A percentile compares a stretch with the other conserved stretches of the same genome.
These are phyloP conservation scores for Scheffersomyces coipomensis DNA, from an alignment of 805 yeast genomes.

Conservation along the genomic window DNA sequence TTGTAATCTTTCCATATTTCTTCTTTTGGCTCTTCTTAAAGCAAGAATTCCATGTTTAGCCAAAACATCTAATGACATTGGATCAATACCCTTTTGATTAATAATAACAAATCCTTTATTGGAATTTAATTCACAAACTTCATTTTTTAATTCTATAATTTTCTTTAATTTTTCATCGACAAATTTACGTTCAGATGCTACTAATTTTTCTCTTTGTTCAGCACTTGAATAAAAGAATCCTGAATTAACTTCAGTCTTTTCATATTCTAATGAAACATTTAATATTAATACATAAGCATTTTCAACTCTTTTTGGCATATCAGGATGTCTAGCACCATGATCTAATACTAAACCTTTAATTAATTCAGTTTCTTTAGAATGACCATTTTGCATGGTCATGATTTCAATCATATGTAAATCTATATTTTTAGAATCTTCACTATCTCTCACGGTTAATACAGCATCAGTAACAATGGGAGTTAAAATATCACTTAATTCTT, in stretches of 20 bases:
- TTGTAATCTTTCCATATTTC: slow-evolving; percentile 98
- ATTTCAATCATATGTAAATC: slow-evolving; percentile 98
- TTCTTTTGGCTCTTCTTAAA: slow-evolving; percentile 94
- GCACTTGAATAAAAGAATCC: slow-evolving; percentile 93
- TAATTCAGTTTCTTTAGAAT: slow-evolving; percentile 78
- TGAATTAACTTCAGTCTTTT: slow-evolving; percentile 95
- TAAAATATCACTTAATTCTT: slow-evolving; percentile 73
- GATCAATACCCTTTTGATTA: slow-evolving; percentile 98
- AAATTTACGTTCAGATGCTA: slow-evolving; percentile 87
- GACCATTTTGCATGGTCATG: slow-evolving; percentile 95
- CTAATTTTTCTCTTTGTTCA: slow-evolving; percentile 93
- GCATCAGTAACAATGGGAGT: slow-evolving; percentile 97
- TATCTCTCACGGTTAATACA: slow-evolving; percentile 70
- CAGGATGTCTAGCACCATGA: slow-evolving; percentile 99
- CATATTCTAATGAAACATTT: slow-evolving; percentile 94
- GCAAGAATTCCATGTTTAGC: slow-evolving; percentile 94
- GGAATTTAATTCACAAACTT: slow-evolving; percentile 77
- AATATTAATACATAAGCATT: slow-evolving; percentile 85
- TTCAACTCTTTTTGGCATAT: slow-evolving; percentile 87
- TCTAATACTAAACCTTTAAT: slow-evolving; percentile 90
- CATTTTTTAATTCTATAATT: slow-evolving; percentile 89
- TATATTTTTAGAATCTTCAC: slow-evolving; percentile 46
- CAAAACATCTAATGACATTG: slow-evolving; percentile 91
- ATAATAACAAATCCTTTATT: slow-evolving; percentile 85
- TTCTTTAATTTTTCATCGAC: slow-evolving; percentile 91